Conservation (phyloP, 2,329 filamentous ascomycete genomes). For the Talaromyces marneffei region DNA sequence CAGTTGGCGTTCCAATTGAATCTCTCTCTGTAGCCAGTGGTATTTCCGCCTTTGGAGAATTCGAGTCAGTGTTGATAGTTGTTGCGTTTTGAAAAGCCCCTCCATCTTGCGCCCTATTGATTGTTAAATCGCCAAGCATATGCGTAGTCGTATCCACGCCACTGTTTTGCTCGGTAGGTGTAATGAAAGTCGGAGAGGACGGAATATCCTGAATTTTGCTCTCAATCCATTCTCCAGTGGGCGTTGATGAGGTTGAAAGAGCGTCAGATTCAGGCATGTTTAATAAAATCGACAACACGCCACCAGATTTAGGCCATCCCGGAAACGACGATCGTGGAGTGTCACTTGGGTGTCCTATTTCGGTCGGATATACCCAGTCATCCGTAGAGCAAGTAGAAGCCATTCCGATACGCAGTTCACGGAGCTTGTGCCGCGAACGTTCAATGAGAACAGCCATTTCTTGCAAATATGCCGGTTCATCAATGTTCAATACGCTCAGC, state of each 20-base stretch:
- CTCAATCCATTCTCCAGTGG: not conserved
- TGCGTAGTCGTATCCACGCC: slow-evolving; percentile 1
- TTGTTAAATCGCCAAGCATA: slow-evolving; percentile 2
- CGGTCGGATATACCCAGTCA: slow-evolving; percentile 26
- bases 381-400: slow-evolving; percentile 37
- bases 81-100: not conserved
- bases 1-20: not conserved
- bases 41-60: not conserved
- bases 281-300: slow-evolving; percentile 29
- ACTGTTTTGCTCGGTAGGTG: not conserved
- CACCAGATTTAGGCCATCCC: slow-evolving; percentile 30
- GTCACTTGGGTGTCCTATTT: slow-evolving; percentile 15
- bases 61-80: not conserved
- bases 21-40: not conserved
- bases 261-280: slow-evolving; percentile 5
- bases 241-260: not conserved
- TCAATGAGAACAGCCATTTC: slow-evolving; percentile 75
- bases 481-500: slow-evolving; percentile 71
- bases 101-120: not conserved
- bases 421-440: slow-evolving; percentile 59
- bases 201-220: not conserved
- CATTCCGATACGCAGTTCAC: slow-evolving; percentile 69
- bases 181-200: not conserved
- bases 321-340: slow-evolving; percentile 8
- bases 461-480: slow-evolving; percentile 75